Conservation (phyloP, 2,329 filamentous ascomycete genomes). For the Pyrenophora seminiperda region DNA sequence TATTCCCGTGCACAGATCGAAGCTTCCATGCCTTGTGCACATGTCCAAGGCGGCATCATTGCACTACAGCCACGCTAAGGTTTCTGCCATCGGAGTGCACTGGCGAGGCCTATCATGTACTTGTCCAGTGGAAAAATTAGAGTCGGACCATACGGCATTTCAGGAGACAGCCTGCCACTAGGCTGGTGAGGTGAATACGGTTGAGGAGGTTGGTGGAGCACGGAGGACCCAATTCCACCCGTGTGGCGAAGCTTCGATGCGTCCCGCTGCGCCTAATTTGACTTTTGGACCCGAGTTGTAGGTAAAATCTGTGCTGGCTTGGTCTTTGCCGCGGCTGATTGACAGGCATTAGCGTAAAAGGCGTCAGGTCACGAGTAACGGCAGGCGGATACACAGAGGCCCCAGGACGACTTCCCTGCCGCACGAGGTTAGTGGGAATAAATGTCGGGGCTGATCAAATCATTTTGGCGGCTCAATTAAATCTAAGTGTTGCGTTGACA, state of each 20-base stretch:
- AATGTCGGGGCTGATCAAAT: constrained; percentile 15
- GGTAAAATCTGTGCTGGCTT: constrained; percentile 23
- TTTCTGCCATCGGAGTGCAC: not conserved
- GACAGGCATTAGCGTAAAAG: constrained; percentile 23
- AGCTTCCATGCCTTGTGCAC: constrained; percentile 6
- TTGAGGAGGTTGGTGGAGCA: constrained; percentile 8
- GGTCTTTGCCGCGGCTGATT: constrained; percentile 32
- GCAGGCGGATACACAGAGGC: constrained; percentile 21
- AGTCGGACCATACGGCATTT: too few relatives aligned
- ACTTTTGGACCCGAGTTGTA: constrained; percentile 26
- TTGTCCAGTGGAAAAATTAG: too few relatives aligned
- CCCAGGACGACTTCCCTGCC: constrained; percentile 26
- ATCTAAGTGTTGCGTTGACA: constrained; percentile 21
- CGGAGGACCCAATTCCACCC: constrained; percentile 20
- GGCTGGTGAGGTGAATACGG: constrained; percentile 11
- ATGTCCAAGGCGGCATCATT: not conserved
- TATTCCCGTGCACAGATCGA: constrained; percentile 12
- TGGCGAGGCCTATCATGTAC: not conserved
- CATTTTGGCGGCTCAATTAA: constrained; percentile 18
- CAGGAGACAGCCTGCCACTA: constrained; percentile 6
- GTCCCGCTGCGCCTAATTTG: constrained; percentile 23
- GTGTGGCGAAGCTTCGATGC: constrained; percentile 37
- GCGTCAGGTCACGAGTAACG: constrained; percentile 33
- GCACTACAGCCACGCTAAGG: not conserved
- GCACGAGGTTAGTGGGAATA: constrained; percentile 22